Base-by-base conservation (phyloP, 2,329 filamentous ascomycete species). In the Clarireedia sp. region DNA sequence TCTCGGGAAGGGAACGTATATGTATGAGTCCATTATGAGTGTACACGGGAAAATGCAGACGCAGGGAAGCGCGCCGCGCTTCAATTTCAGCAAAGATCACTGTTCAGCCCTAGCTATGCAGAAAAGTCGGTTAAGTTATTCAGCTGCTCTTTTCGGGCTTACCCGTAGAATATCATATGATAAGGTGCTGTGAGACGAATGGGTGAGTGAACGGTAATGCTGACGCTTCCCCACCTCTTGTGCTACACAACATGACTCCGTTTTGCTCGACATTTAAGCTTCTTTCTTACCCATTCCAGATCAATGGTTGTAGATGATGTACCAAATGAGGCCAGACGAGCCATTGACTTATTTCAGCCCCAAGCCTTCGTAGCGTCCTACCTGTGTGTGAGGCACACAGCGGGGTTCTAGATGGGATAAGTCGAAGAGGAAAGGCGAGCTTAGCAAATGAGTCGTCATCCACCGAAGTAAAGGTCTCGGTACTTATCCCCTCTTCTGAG, bases 11-110 rank as follows among this genome's bases (percentile, higher is more conserved):
- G 29, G 29, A 33, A 33, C 29, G 12, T 33, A 12, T 33, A 33
- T 33, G 29, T 33, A 33, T 12, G 41, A 45, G 3, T 23, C 8
- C 24, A 45, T 21, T 21, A 23, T 16, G 19, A 23, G 41, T 12
- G 24, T 26, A 26, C 10, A 23, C 21, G 21, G 19, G 12, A 45
- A 12, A 45, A 36, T 50, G 24, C 37, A 50, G 45, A 50, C 52
- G 52, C 52, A 54, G 45, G 52, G 45, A 48, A 45, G 52, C 52
- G 52, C 52, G 37, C 38, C 45, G 52, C 52, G 37, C 38, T 36
- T 49, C n/a, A 16, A 23, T 49, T 43, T 19, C 21, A 24, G 17
- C 14, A 41, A 33, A 33, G 29, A 33, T 33, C 29, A 33, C 29
- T 33, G n/a, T 36, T 54, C 52, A 54, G 52, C 52, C 52, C 26